These are phyloP conservation scores for Ophiostoma tasmaniense DNA, from an alignment of 2,329 filamentous ascomycete genomes.

Conservation along the genomic window DNA sequence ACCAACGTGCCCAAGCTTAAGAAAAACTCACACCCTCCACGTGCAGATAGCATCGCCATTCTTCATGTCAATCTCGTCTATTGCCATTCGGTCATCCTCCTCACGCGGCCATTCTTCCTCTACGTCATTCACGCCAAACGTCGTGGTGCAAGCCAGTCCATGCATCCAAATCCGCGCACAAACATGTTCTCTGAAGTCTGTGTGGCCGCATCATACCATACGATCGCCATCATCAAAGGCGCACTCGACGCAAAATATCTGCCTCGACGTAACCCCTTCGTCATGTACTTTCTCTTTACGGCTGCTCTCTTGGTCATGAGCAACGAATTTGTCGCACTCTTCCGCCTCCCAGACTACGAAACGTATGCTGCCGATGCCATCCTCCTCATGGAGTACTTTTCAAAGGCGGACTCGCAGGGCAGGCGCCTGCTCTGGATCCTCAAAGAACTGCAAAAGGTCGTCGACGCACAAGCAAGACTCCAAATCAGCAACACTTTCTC, in stretches of 20 bases:
- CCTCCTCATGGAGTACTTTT: slow-evolving; percentile 42
- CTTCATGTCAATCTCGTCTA: slow-evolving; percentile 55
- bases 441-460: slow-evolving; percentile 38
- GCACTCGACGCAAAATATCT: slow-evolving; percentile 39
- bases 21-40: background rate
- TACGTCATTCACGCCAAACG: slow-evolving; percentile 38
- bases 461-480: slow-evolving; percentile 24
- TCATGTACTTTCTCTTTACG: slow-evolving; percentile 52
- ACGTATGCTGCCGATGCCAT: slow-evolving; percentile 36
- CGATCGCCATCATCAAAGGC: slow-evolving; percentile 38
- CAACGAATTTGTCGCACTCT: slow-evolving; percentile 47
- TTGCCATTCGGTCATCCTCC: slow-evolving; percentile 53
- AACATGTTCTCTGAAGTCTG: slow-evolving; percentile 42
- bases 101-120: slow-evolving; percentile 57
- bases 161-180: slow-evolving; percentile 26
- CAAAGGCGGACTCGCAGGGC: slow-evolving; percentile 41
- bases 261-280: slow-evolving; percentile 45
- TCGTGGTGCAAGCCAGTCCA: slow-evolving; percentile 21
- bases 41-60: slow-evolving; percentile 47
- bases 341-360: slow-evolving; percentile 35
- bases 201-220: slow-evolving; percentile 42
- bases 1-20: slow-evolving; percentile 25
- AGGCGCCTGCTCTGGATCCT: slow-evolving; percentile 42
- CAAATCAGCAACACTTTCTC: background rate
- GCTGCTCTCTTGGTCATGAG: slow-evolving; percentile 46